Evolutionary conservation across 2,329 filamentous ascomycete species (phyloP).

Genomic region (Pseudogymnoascus sp.): DNA sequence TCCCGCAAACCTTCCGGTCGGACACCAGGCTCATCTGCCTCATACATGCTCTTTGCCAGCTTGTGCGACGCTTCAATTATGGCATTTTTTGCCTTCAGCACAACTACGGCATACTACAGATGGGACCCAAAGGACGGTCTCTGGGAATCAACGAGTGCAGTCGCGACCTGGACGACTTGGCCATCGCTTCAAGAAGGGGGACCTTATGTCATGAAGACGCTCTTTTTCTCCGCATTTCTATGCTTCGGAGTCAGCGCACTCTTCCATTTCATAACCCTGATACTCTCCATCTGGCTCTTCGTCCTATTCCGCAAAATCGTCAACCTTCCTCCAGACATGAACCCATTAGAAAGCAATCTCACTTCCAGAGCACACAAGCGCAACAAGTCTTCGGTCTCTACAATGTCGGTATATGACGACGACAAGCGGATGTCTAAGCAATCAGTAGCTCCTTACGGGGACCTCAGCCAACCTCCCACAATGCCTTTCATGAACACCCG

Average conservation of each 20-base stretch:
- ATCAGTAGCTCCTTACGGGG: slow-evolving; percentile 31
- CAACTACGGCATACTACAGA: slow-evolving; percentile 31
- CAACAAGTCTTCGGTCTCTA: slow-evolving; percentile 45
- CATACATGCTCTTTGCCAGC: slow-evolving; percentile 79
- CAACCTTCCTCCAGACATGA: slow-evolving; percentile 84
- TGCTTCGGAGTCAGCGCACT: slow-evolving; percentile 44
- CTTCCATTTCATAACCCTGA: slow-evolving; percentile 58
- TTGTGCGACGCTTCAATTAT: slow-evolving; percentile 56
- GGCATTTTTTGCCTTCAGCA: slow-evolving; percentile 49
- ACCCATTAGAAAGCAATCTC: slow-evolving; percentile 78
- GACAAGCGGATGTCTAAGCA: not conserved
- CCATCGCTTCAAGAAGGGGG: slow-evolving; percentile 47
- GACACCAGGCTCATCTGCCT: slow-evolving; percentile 71
- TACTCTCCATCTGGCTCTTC: slow-evolving; percentile 66
- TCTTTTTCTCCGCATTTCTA: slow-evolving; percentile 62
- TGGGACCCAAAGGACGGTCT: slow-evolving; percentile 23
- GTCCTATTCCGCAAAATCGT: slow-evolving; percentile 76
- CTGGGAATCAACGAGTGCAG: slow-evolving; percentile 11
- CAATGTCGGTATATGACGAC: slow-evolving; percentile 17
- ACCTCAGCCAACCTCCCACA: slow-evolving; percentile 41
- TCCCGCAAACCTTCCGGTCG: slow-evolving; percentile 60
- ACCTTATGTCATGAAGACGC: slow-evolving; percentile 44
- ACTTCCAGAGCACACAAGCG: slow-evolving; percentile 68
- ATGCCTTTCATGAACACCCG: slow-evolving; percentile 79
- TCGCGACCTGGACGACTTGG: slow-evolving; percentile 52